These are phyloP conservation scores for Podospora australis DNA, from an alignment of 495 filamentous ascomycete species.

Conservation along the genomic window DNA sequence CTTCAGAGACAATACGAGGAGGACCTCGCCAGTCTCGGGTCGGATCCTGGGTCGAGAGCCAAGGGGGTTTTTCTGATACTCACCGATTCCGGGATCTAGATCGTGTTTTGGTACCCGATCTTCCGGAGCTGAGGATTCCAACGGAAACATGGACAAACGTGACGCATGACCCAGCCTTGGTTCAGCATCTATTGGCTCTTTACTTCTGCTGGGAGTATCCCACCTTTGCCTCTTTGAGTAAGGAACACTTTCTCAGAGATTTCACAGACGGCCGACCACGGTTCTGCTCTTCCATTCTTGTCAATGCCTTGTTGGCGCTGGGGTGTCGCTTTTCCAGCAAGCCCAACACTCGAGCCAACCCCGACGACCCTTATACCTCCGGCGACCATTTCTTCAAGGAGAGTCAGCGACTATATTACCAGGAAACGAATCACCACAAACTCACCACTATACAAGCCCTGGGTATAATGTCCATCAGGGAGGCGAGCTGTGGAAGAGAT, in stretches of 20 bases:
- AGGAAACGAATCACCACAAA: slow-evolving; percentile 50
- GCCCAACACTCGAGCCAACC: slow-evolving; percentile 54
- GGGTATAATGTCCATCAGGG: slow-evolving; percentile 64
- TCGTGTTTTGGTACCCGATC: slow-evolving; percentile 30
- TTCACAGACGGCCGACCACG: slow-evolving; percentile 47
- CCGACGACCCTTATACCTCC: slow-evolving; percentile 54
- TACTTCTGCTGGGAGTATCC: slow-evolving; percentile 84
- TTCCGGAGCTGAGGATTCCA: slow-evolving; percentile 32
- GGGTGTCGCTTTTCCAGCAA: slow-evolving; percentile 68
- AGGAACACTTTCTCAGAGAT: slow-evolving; percentile 65
- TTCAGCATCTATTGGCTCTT: slow-evolving; percentile 58
- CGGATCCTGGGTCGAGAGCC: slow-evolving; percentile 33
- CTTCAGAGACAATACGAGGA: slow-evolving; percentile 18
- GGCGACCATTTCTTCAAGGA: slow-evolving; percentile 70
- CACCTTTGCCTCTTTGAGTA: slow-evolving; percentile 63
- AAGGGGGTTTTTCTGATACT: slow-evolving; percentile 11
- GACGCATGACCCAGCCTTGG: slow-evolving; percentile 49
- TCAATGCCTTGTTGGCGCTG: slow-evolving; percentile 67
- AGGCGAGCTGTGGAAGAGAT: slow-evolving; percentile 57
- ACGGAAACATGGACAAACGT: slow-evolving; percentile 53
- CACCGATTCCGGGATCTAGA: slow-evolving; percentile 27
- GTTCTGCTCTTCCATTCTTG: slow-evolving; percentile 66
- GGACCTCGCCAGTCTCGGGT: slow-evolving; percentile 31
- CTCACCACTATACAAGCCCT: slow-evolving; percentile 76
- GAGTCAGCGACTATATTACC: slow-evolving; percentile 52